Base-by-base conservation (phyloP, 352 stramenopile species). In the Globisporangium camurandrum region DNA sequence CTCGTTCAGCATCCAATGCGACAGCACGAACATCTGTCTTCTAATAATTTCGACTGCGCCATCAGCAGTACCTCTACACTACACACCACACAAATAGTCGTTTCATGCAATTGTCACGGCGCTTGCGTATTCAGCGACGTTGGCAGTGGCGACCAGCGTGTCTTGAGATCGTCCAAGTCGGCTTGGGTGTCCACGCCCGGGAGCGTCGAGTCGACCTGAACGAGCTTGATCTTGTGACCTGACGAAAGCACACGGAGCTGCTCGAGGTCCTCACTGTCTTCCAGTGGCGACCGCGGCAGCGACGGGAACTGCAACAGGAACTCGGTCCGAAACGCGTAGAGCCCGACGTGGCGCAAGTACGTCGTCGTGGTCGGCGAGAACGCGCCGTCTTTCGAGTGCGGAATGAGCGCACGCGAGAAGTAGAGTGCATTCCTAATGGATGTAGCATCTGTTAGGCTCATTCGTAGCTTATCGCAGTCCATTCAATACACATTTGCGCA, bases 241-340 rank as follows among this genome's bases (percentile, higher is more conserved):
- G 76, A 71, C 20, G 76, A 86, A n/a, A 94, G 61, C 42, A 90
- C 76, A n/a, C 83, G 78, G 8, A 94, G 57, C 37, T 94, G 80
- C 65, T 94, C 80, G 19, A 94, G 72, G 51, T 91, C 83, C 58
- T 94, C 81, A 37, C 54, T 63, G 12, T 69, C 52, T 54, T 92
- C 78, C 3, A 91, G 63, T 6, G 60, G 30, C 17, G 71, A 88
- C 19, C 46, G 43, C 27, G 67, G 66, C 48, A 94, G 67, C 11
- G 60, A 69, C 33, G 75, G 75, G 55, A 87, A 92, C 31, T 80
- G 56, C 10, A 87, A 55, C 31, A 92, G 51, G 34, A 92, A 94
- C 12, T 83, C 62, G 37, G 58, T 76, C 22, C 73, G 70, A 51
- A 93, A 94, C 12, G 76, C 83, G 66, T 94, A 94, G 51, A 94